A percentile compares a stretch with the other conserved stretches of the same genome.
These are phyloP conservation scores for Bruguiera sexangula DNA, from an alignment of 345 rosid genomes.

Conservation along the genomic window DNA sequence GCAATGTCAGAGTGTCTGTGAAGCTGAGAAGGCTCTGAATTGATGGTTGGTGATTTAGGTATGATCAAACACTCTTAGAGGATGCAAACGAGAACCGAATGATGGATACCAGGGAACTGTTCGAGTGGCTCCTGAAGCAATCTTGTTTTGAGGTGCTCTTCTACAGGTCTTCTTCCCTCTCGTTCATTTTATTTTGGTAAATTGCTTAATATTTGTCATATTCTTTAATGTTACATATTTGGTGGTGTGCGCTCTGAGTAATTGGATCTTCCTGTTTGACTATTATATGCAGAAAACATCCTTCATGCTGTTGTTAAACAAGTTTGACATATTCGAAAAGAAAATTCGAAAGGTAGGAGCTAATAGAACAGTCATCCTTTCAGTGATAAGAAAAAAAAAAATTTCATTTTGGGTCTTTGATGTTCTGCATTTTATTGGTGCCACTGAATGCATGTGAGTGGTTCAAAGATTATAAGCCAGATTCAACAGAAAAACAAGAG, in stretches of 20 bases:
- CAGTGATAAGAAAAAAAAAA: not conserved
- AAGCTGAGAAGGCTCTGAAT: not conserved
- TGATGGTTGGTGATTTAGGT: constrained; percentile 43
- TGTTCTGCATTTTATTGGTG: constrained; percentile 43
- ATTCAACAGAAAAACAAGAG: constrained; percentile 87
- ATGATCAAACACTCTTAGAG: constrained; percentile 94
- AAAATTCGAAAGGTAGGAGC: constrained; percentile 75
- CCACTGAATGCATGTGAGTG: constrained; percentile 84
- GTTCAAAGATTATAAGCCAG: constrained; percentile 92
- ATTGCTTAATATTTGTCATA: too few relatives aligned
- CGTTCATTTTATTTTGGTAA: too few relatives aligned
- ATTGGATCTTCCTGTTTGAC: not conserved
- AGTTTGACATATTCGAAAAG: constrained; percentile 93
- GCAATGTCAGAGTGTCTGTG: not conserved
- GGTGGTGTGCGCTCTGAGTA: too few relatives aligned
- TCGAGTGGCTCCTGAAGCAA: constrained; percentile 96
- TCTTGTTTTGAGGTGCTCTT: constrained; percentile 89
- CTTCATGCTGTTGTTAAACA: constrained; percentile 91
- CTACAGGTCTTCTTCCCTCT: not conserved
- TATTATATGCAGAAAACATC: constrained; percentile 77
- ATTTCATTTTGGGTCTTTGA: constrained; percentile 8
- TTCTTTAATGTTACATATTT: too few relatives aligned
- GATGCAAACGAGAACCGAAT: constrained; percentile 84
- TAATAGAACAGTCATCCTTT: not conserved
- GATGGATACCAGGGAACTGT: constrained; percentile 91